Evolutionary conservation across 495 filamentous ascomycete genomes (phyloP).

Genomic region (Penicillium lividum): DNA sequence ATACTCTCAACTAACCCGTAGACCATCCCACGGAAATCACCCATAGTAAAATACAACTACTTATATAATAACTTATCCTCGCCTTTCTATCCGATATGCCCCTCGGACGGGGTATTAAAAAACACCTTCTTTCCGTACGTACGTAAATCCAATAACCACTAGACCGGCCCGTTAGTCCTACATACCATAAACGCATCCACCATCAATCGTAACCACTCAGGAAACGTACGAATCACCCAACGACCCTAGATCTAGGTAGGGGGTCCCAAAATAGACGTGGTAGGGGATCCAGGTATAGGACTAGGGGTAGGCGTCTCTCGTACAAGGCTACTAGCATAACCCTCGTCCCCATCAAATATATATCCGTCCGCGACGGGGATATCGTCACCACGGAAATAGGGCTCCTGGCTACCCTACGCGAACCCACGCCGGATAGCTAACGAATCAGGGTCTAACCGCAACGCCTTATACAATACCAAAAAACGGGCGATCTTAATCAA

Average conservation of each 20-base stretch:
- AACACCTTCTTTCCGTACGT: neutral
- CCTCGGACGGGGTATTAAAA: neutral
- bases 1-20: neutral
- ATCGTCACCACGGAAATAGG: neutral
- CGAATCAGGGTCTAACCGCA: neutral
- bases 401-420: neutral
- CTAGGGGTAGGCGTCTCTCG: neutral
- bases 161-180: neutral
- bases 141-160: neutral
- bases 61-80: constrained; percentile 1
- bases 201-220: neutral
- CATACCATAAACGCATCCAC: neutral
- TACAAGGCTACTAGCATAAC: neutral
- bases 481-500: neutral
- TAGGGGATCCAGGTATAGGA: neutral
- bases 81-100: neutral
- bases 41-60: neutral
- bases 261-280: no score
- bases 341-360: neutral
- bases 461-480: neutral
- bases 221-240: neutral
- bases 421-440: neutral
- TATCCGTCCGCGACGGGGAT: neutral
- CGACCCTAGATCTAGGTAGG: neutral
- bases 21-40: neutral